Evolutionary conservation across 2,329 filamentous ascomycete genomes (phyloP), one percentile per base, ranked within the genome.

Genomic region (Trichoderma atrobrunneum): DNA sequence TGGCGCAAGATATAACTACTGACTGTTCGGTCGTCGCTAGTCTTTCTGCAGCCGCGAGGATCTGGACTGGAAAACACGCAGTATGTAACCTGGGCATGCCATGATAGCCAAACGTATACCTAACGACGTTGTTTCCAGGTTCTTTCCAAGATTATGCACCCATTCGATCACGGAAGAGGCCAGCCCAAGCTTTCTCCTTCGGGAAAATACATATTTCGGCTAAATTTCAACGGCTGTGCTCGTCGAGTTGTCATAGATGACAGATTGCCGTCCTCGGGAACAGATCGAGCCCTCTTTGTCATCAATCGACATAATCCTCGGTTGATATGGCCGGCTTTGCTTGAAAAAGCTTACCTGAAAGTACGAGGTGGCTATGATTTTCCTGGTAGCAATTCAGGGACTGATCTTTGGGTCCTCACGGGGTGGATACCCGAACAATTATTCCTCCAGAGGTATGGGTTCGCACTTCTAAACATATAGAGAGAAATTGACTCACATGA

Each of bases 1-100:
- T 99, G 8, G 94, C 98, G 3, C 96, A 99, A 81, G 96, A 99
- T 81, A 90, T 97, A 72, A 95, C 95, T 6, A 97, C 95, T 0
- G 96, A 99, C 80, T 99, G 96, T 79, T 98, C 96, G 1, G 95
- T 99, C 4, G 95, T 99, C 32, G 96, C 96, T 18, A 98, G 96
- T 79, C 86, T 99, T 7, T 98, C 95, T 79, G 94, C 95, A 30
- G 91, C 89, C 28, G 90, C 92, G 73, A 90, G 91, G 54, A 86
- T 91, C 10, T 87, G 91, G 73, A 90, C 90, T 21, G 92, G 91
- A 2, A 87, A 92, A 80, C 86, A 87, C 48, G 90, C 91, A 80
- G 92, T 94, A 84, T 74, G 84, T 78, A 30, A 43, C 28, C 21
- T 11, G 7, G 12, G 75, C 34, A 14, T 57, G 32, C 3, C 21